Evolutionary conservation across 495 filamentous ascomycete genomes (phyloP), one percentile per base, ranked within the genome.

Genomic region (Penicillium atrosanguineum): DNA sequence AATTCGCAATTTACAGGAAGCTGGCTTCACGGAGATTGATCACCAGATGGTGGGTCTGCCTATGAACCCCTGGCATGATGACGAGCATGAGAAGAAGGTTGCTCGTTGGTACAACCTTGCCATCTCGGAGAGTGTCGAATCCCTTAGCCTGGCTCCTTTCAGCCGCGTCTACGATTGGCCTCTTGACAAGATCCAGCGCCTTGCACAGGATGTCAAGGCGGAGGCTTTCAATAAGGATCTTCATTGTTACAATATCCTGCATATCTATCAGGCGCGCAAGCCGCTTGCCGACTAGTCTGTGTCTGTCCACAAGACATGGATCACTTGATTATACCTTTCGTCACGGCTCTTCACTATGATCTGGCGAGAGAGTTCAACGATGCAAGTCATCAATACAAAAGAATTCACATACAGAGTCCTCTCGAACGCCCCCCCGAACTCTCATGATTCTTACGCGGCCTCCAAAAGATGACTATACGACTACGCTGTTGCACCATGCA

Each of bases 61-160:
- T 1, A 67, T 91, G 55, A 95, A 90, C 51, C 77, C 86, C 2
- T 96, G 92, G 92, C 84, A 87, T 29, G 62, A 73, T 14, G 85
- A 93, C 56, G 73, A 79, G 14, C 80, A 87, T 52, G 75, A 83
- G 55, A 87, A 81, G 52, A 84, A 87, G 44, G 79, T 90, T 20
- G 90, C 88, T 25, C 78, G 83, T 21, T 96, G 92, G 92, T 96
- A 94, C 67, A 89, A 91, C 60, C 73, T 95, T 18, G 87, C 83
- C 12, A 68, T 95, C 43, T 83, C 77, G 3, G 79, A 87, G 57
- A 89, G 87, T 15, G 74, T 95, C 40, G 83, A 92, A 52, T 83
- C 84, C 7, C 69, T 95, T 39, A 87, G 83, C 52, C 62, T 95
- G 58, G 91, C 82, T 1, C 86, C 92, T 5, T 79, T 97, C 61